Base-by-base conservation (phyloP, 164 flowering plant species). In the Magnolia kwangsiensis region DNA sequence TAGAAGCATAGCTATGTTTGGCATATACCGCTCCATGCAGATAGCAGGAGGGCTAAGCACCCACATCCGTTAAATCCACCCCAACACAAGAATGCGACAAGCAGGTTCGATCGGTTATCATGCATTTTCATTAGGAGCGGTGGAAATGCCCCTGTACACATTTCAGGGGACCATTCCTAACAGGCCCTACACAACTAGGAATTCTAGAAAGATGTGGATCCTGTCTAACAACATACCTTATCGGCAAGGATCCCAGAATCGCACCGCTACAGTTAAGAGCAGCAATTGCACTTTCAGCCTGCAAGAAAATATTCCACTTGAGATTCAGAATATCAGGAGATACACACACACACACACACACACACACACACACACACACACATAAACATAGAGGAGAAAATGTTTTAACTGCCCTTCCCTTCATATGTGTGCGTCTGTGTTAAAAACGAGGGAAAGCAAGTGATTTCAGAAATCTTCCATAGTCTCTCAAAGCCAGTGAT, bases 201-300 rank as follows among this genome's bases (percentile, higher is more conserved):
- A 67, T 67, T 67, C 71, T 65, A 24, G 68, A 65, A 65, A 20
- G 19, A 18, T 63, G 13, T 21, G 4, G 24, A 20, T 10, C 11
- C 6, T 65, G 11, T 23, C 11, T 65, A 8, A 21, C 50, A 31
- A 29, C 71, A 23, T 21, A 75, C 78, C 78, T 75, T 20, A 91
- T 91, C 0, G 96, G 96, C 84, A 88, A 77, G 55, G 94, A 82
- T 67, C 96, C 96, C 77, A 90, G 77, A 67, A 90, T 86, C 73
- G 82, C 90, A 24, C 96, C 96, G 71, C 94, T 92, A 72, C 92
- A 90, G 85, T 87, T 92, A 68, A 92, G 91, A 80, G 96, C 94
- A 75, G 89, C 90, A 82, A 92, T 90, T 71, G 96, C 96, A 82
- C 96, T 92, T 81, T 92, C 93, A 81, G 96, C 96, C 94, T 92